These are phyloP conservation scores for Posidonia australis DNA, from an alignment of 106 monocot species.

Conservation along the genomic window DNA sequence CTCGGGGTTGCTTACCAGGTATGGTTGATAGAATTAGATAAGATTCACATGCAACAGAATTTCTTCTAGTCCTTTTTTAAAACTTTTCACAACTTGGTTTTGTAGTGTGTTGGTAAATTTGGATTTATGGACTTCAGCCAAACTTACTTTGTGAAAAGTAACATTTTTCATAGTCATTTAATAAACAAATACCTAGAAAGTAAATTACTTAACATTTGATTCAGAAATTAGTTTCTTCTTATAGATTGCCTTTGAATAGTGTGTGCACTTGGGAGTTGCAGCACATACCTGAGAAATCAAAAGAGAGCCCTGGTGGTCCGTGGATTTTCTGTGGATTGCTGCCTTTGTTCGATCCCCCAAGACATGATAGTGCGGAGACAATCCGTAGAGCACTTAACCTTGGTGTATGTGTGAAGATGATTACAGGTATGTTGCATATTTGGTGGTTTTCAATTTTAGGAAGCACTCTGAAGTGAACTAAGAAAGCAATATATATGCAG, in stretches of 20 bases:
- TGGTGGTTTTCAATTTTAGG: too few species aligned
- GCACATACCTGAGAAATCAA: constrained; percentile 70
- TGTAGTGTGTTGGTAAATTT: too few species aligned
- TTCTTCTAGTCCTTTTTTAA: too few species aligned
- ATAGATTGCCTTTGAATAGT: too few species aligned
- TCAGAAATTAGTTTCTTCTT: too few species aligned
- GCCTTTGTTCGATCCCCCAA: constrained; percentile 81
- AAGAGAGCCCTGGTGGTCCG: constrained; percentile 66
- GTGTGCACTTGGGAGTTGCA: constrained; percentile 13
- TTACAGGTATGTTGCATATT: constrained; percentile 49
- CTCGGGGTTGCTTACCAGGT: constrained; percentile 1
- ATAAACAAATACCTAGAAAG: too few species aligned
- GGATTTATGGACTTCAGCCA: background rate
- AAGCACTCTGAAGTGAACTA: too few species aligned
- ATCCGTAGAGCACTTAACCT: constrained; percentile 73
- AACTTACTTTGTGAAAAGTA: background rate
- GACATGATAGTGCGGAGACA: constrained; percentile 85
- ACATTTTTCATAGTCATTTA: background rate
- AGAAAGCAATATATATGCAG: too few species aligned
- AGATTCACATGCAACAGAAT: too few species aligned
- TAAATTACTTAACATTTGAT: too few species aligned
- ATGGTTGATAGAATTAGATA: background rate
- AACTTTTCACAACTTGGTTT: too few species aligned
- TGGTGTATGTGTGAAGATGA: constrained; percentile 91
- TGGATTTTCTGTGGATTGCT: constrained; percentile 76